Percentiles rank a stretch among this genome's conserved stretches.
Conservation (phyloP, 345 rosid genomes). For the Jatropha curcas region DNA sequence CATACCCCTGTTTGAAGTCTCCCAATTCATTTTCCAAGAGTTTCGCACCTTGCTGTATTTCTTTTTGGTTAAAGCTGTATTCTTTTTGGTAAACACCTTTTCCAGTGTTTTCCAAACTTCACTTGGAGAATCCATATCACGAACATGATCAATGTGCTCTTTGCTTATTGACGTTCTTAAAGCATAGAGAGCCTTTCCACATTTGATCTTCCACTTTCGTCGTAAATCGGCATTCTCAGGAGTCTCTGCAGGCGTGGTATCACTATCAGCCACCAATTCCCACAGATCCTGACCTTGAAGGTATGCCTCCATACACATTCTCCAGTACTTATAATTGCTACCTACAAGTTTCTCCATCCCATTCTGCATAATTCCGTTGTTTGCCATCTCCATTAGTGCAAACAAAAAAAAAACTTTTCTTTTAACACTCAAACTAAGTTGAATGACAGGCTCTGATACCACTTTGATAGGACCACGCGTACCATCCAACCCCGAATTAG, state of each 20-base stretch:
- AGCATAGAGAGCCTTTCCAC: not conserved
- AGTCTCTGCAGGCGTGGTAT: not conserved
- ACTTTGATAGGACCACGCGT: no score
- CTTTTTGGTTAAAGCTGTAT: no score
- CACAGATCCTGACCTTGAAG: slow-evolving; percentile 1
- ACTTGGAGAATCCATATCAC: not conserved
- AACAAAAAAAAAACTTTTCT: no score
- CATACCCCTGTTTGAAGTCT: not conserved
- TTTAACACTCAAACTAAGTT: no score
- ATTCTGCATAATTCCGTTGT: not conserved
- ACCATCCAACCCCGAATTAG: no score
- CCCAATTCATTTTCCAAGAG: not conserved
- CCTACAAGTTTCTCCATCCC: slow-evolving; percentile 17
- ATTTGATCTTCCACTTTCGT: not conserved
- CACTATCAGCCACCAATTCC: not conserved
- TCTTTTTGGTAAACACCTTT: not conserved
- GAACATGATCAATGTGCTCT: not conserved
- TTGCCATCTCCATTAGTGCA: no score
- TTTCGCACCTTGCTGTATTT: not conserved
- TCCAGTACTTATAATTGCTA: slow-evolving; percentile 14
- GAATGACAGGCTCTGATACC: no score
- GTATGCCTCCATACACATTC: slow-evolving; percentile 20
- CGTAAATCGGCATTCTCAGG: not conserved
- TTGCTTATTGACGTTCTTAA: not conserved
- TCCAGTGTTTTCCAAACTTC: not conserved